Conservation (phyloP, 2,329 filamentous ascomycete species). For the Arthrinium phaeospermum region DNA sequence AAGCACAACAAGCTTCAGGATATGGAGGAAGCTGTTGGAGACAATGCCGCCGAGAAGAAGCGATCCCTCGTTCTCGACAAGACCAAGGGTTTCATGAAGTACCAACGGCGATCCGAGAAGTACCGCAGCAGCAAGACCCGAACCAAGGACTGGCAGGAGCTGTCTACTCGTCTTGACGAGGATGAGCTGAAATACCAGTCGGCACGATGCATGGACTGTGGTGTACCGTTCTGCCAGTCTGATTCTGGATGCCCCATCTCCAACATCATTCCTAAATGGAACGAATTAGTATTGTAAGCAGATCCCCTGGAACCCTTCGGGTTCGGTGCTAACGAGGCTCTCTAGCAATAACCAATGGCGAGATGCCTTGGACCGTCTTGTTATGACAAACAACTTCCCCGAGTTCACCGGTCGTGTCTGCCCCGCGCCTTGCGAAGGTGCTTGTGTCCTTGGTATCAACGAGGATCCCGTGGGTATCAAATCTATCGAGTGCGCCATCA, state of each 20-base stretch:
- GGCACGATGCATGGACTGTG: constrained; percentile 97
- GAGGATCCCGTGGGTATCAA: constrained; percentile 98
- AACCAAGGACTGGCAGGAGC: constrained; percentile 91
- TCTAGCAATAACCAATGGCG: constrained; percentile 74
- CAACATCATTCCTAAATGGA: constrained; percentile 98
- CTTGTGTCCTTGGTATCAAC: constrained; percentile 94
- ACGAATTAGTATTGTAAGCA: constrained; percentile 73
- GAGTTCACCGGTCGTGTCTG: constrained; percentile 98
- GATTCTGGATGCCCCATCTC: constrained; percentile 95
- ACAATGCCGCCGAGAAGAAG: constrained; percentile 86
- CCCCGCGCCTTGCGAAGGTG: constrained; percentile 94
- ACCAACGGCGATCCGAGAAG: constrained; percentile 89
- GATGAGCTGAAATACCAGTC: constrained; percentile 97
- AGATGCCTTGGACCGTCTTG: constrained; percentile 86
- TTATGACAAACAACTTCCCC: constrained; percentile 99
- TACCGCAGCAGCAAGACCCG: constrained; percentile 85
- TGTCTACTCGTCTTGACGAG: constrained; percentile 85
- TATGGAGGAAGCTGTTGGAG: constrained; percentile 89
- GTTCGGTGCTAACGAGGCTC: too few relatives aligned
- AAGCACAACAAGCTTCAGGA: constrained; percentile 77
- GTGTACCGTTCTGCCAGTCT: constrained; percentile 97
- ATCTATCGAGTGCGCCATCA: constrained; percentile 97
- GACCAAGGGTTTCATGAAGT: constrained; percentile 97
- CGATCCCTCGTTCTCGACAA: constrained; percentile 94
- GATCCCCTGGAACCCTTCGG: too few relatives aligned